Conservation (phyloP, 2,329 filamentous ascomycete genomes). For the Scedosporium minutisporum region DNA sequence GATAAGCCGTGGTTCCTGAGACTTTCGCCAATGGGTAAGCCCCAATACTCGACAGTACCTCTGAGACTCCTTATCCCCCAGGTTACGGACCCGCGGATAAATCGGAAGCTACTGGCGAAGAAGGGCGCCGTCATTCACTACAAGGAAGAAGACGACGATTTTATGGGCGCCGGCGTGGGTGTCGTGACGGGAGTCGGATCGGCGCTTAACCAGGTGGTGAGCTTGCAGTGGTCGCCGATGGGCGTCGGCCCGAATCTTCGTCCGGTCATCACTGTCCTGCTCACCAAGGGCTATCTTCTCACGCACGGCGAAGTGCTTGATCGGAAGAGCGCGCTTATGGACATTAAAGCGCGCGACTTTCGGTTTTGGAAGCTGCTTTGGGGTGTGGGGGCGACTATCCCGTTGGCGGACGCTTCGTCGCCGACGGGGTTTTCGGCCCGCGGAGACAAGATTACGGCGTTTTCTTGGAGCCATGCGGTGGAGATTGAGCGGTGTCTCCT, state of each 20-base stretch:
- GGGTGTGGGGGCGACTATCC: slow-evolving; percentile 42
- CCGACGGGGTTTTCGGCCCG: slow-evolving; percentile 15
- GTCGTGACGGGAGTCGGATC: slow-evolving; percentile 37
- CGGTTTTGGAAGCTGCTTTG: slow-evolving; percentile 45
- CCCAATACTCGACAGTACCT: slow-evolving; percentile 11
- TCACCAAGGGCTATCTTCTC: slow-evolving; percentile 38
- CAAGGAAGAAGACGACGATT: slow-evolving; percentile 16
- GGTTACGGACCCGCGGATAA: slow-evolving; percentile 6
- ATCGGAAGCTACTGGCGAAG: slow-evolving; percentile 8
- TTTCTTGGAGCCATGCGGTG: slow-evolving; percentile 42
- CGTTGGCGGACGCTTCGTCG: slow-evolving; percentile 32
- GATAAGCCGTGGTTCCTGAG: slow-evolving; percentile 5
- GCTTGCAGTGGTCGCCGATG: slow-evolving; percentile 47
- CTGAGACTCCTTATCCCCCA: slow-evolving; percentile 11
- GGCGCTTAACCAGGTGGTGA: slow-evolving; percentile 44
- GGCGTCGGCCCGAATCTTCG: slow-evolving; percentile 45
- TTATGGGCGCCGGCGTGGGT: slow-evolving; percentile 34
- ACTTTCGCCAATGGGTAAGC: neutral
- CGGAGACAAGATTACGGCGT: slow-evolving; percentile 31
- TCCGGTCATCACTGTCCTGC: slow-evolving; percentile 40
- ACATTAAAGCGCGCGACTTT: slow-evolving; percentile 28
- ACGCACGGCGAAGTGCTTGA: slow-evolving; percentile 37
- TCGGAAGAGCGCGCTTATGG: slow-evolving; percentile 11
- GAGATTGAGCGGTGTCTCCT: slow-evolving; percentile 32
- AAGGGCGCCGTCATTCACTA: slow-evolving; percentile 10